A percentile compares a stretch with the other conserved stretches of the same genome.
These are phyloP conservation scores for Kazachstania psychrophila DNA, from an alignment of 805 yeast species.

Conservation along the genomic window DNA sequence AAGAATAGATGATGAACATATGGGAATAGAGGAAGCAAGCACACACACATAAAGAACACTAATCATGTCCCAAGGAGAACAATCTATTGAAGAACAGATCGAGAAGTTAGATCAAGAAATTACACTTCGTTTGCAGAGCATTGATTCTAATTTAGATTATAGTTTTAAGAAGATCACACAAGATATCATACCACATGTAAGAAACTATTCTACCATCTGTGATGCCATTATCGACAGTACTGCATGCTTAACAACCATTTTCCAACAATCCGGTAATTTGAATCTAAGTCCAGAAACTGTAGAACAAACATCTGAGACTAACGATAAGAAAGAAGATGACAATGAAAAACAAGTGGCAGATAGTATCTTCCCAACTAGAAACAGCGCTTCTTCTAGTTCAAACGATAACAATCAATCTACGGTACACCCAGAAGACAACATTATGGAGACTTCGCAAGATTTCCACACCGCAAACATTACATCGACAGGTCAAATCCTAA, in stretches of 20 bases:
- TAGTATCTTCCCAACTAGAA: neutral
- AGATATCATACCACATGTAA: constrained; percentile 57
- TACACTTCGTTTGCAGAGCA: constrained; percentile 65
- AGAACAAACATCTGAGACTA: neutral
- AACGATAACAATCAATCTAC: no score
- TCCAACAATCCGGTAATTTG: constrained; percentile 67
- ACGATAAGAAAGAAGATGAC: neutral
- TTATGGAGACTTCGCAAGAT: constrained; percentile 5
- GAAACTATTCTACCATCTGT: constrained; percentile 49
- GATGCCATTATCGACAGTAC: constrained; percentile 56
- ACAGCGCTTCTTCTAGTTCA: no score
- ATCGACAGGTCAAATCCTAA: constrained; percentile 19
- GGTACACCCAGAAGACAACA: no score
- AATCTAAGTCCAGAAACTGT: constrained; percentile 29
- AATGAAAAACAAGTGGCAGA: neutral
- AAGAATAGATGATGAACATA: no score
- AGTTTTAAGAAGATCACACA: constrained; percentile 63
- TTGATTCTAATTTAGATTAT: constrained; percentile 61
- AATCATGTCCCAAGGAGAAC: neutral
- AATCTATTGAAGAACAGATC: constrained; percentile 21
- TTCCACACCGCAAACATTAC: constrained; percentile 19
- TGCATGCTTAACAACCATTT: constrained; percentile 67
- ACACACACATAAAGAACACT: no score
- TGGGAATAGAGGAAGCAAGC: no score
- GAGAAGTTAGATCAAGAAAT: constrained; percentile 74